Evolutionary conservation across 768 basidiomycete species (phyloP).

Genomic region (Leccinum olivaceopallidum): DNA sequence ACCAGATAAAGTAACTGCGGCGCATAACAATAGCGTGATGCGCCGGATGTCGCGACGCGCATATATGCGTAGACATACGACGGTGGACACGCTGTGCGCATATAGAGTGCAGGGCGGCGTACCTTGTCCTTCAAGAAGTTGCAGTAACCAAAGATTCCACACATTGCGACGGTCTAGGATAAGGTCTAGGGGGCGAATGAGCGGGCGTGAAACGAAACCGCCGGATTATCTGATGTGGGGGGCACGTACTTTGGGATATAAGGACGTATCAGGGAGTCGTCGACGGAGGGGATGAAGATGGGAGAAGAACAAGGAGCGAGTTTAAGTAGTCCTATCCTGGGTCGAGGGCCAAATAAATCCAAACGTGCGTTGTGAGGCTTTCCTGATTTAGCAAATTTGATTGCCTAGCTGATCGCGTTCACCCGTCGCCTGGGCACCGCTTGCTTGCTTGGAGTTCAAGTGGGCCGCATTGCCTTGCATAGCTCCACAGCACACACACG

Average conservation of each 20-base stretch:
- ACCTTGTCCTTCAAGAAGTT: conserved; percentile 95
- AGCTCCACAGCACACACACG: not conserved
- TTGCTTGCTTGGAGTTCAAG: conserved; percentile 11
- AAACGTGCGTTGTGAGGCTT: conserved; percentile 19
- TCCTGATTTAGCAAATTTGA: conserved; percentile 12
- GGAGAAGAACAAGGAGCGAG: conserved; percentile 15
- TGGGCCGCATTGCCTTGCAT: conserved; percentile 15
- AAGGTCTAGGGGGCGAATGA: conserved; percentile 9
- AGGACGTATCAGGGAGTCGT: conserved; percentile 1
- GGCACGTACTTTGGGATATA: conserved; percentile 10
- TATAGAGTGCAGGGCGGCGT: conserved; percentile 23
- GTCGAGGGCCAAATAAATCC: conserved; percentile 36
- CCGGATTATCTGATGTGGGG: not conserved
- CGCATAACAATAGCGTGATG: not conserved
- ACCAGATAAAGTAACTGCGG: conserved; percentile 23
- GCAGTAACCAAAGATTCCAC: conserved; percentile 97
- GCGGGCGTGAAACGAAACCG: not conserved
- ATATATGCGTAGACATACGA: conserved; percentile 12
- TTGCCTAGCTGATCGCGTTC: conserved; percentile 9
- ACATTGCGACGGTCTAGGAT: conserved; percentile 50
- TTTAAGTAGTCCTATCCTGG: conserved; percentile 35
- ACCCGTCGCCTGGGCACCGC: conserved; percentile 19
- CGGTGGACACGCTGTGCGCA: not conserved
- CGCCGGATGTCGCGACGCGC: conserved; percentile 1
- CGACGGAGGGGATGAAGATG: conserved; percentile 25